Percentiles rank a stretch among this genome's conserved stretches.
These are phyloP conservation scores for Exophiala phaeomuriformis DNA, from an alignment of 2,329 filamentous ascomycete genomes.

Conservation along the genomic window DNA sequence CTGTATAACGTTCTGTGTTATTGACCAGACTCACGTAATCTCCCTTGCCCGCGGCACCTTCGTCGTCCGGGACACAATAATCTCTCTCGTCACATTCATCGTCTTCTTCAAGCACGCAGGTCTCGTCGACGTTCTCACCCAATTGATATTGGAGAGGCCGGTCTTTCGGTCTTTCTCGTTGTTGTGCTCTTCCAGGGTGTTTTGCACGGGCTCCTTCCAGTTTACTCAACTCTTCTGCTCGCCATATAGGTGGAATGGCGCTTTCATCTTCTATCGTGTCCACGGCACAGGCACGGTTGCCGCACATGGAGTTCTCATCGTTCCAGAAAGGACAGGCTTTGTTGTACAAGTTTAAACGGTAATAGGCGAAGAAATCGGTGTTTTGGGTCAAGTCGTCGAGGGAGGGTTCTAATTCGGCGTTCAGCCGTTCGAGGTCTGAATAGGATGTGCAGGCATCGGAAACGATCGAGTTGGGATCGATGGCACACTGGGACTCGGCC, in stretches of 20 bases:
- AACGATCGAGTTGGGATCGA: conserved; percentile 81
- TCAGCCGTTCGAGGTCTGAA: conserved; percentile 77
- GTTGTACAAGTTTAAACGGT: conserved; percentile 88
- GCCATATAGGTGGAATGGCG: conserved; percentile 86
- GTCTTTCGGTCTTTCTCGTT: conserved; percentile 59
- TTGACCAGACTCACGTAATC: conserved; percentile 92
- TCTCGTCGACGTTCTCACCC: conserved; percentile 83
- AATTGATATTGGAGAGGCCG: conserved; percentile 73
- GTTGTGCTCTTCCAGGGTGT: conserved; percentile 71
- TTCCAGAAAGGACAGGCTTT: conserved; percentile 95
- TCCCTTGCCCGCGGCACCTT: conserved; percentile 75
- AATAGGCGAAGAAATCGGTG: conserved; percentile 98
- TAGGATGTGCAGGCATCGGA: conserved; percentile 94
- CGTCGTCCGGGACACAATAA: conserved; percentile 93
- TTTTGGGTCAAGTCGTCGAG: conserved; percentile 73
- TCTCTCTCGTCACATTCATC: conserved; percentile 95
- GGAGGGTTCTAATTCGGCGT: conserved; percentile 65
- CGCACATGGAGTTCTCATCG: conserved; percentile 88
- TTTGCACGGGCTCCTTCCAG: conserved; percentile 83
- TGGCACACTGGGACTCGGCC: conserved; percentile 33
- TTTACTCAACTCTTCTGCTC: conserved; percentile 84
- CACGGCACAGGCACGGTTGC: conserved; percentile 92
- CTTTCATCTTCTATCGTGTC: conserved; percentile 93
- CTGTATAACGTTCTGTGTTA: conserved; percentile 93
- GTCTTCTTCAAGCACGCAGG: conserved; percentile 94